phyloP scores from a whole-genome alignment of 768 basidiomycete species.

The Mycena crocata region DNA sequence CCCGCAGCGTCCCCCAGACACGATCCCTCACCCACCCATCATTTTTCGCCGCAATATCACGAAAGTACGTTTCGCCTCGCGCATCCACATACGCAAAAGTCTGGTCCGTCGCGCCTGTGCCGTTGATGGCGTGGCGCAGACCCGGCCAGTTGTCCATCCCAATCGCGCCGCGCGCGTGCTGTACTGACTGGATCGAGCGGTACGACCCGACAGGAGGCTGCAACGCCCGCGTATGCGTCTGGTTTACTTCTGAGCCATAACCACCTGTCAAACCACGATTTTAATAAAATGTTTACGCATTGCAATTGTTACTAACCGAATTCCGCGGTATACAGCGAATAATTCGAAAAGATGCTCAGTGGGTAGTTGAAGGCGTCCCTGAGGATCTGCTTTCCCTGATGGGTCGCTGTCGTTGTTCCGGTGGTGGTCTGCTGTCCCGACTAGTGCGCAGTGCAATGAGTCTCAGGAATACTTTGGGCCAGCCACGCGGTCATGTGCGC shows the following conservation, averaged over 20 bases:
- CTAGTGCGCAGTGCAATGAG: constrained; percentile 42
- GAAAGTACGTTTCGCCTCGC: constrained; percentile 45
- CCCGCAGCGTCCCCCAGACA: constrained; percentile 45
- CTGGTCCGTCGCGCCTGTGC: constrained; percentile 46
- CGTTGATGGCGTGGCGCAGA: constrained; percentile 47
- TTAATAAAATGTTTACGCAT: background rate
- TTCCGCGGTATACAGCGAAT: constrained; percentile 41
- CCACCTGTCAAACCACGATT: constrained; percentile 33
- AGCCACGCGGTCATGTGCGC: background rate
- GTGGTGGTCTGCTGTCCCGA: constrained; percentile 61
- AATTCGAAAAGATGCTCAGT: constrained; percentile 48
- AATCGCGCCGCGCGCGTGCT: constrained; percentile 45
- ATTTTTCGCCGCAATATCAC: constrained; percentile 45
- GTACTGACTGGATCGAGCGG: constrained; percentile 42
- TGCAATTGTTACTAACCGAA: constrained; percentile 36
- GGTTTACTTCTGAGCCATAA: constrained; percentile 45
- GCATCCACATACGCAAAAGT: constrained; percentile 45
- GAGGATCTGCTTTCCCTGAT: constrained; percentile 57
- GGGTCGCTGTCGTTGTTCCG: constrained; percentile 60
- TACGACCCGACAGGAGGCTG: constrained; percentile 39
- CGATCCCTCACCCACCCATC: constrained; percentile 46
- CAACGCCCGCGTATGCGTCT: constrained; percentile 43
- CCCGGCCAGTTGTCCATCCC: constrained; percentile 50
- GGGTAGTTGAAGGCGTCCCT: constrained; percentile 69
- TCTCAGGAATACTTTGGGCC: background rate